A percentile compares a stretch with the other conserved stretches of the same genome.
phyloP scores from a whole-genome alignment of 2,329 filamentous ascomycete genomes.

The Botrytis porri region DNA sequence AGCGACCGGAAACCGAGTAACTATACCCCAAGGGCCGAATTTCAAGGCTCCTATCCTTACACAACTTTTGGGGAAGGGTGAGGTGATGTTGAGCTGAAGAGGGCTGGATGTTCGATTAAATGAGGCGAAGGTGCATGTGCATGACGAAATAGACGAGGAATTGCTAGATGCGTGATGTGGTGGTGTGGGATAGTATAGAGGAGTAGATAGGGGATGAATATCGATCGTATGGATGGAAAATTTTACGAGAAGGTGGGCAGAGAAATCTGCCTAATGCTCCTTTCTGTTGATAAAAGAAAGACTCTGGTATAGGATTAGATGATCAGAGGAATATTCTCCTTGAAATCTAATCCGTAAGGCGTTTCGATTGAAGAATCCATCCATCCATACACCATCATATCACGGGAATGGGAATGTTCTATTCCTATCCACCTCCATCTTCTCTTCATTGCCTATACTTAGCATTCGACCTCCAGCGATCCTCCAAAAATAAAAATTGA shows the following conservation, averaged over 20 bases:
- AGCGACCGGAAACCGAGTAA: background rate
- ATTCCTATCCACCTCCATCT: background rate
- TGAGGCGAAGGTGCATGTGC: background rate
- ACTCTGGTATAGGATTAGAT: background rate
- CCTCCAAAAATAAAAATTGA: background rate
- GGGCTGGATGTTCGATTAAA: background rate
- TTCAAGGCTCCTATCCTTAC: conserved; percentile 7
- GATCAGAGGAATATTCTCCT: background rate
- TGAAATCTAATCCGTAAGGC: background rate
- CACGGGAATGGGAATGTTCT: background rate
- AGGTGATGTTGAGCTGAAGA: background rate
- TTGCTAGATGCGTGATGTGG: background rate
- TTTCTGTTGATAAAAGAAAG: background rate
- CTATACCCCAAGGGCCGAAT: background rate
- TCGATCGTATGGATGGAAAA: background rate
- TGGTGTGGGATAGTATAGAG: background rate
- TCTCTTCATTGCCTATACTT: background rate
- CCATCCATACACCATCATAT: background rate
- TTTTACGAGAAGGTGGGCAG: background rate
- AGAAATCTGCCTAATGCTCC: background rate
- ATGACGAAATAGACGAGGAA: background rate
- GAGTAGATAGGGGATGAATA: no score
- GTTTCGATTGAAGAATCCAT: background rate
- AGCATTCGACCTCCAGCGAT: background rate
- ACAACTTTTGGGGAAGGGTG: background rate